phyloP scores from a whole-genome alignment of 208 protist species.

The Leishmania amazonensis region DNA sequence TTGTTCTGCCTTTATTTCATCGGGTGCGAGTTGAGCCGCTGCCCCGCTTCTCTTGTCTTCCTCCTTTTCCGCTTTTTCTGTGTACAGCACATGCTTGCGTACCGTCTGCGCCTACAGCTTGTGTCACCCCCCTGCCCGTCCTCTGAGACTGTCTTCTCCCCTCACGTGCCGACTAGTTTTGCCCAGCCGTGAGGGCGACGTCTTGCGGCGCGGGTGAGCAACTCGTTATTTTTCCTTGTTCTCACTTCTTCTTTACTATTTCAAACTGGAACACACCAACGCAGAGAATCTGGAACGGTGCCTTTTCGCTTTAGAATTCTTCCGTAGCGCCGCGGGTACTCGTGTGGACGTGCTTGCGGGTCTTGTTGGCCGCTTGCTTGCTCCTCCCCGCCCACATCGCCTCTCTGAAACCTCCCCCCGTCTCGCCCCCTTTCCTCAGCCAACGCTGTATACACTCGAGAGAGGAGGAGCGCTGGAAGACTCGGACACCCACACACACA shows the following conservation, averaged over 20 bases:
- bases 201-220: neutral
- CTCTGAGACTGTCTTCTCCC: neutral
- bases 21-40: neutral
- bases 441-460: neutral
- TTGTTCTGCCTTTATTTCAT: neutral
- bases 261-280: conserved; percentile 1
- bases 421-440: neutral
- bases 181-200: neutral
- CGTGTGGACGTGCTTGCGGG: neutral
- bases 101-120: neutral
- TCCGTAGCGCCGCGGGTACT: neutral
- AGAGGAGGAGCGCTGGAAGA: neutral
- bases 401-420: neutral
- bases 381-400: neutral
- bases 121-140: neutral
- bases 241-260: neutral
- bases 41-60: neutral
- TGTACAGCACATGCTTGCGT: neutral
- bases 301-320: neutral
- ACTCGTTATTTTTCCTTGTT: neutral
- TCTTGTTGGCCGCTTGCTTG: neutral
- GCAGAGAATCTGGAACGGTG: neutral
- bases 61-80: conserved; percentile 3
- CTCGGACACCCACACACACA: neutral
- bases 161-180: neutral